Evolutionary conservation across 208 protist species (phyloP).

Genomic region (Trypanosoma rangeli): DNA sequence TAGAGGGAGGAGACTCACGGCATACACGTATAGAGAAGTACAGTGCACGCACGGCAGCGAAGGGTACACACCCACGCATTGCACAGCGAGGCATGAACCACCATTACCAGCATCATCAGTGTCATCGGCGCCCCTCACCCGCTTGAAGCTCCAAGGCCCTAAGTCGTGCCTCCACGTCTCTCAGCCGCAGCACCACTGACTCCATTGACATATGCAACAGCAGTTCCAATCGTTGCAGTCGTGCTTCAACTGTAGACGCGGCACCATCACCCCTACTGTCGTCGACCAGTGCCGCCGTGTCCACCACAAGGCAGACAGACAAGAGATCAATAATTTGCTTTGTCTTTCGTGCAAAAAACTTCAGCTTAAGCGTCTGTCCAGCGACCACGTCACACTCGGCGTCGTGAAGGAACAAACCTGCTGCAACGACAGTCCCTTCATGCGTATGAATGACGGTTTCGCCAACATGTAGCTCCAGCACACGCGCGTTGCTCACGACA

Average conservation of each 20-base stretch:
- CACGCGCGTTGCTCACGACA: slow-evolving; percentile 27
- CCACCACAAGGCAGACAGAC: slow-evolving; percentile 21
- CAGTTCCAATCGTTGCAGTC: slow-evolving; percentile 21
- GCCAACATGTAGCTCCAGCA: slow-evolving; percentile 16
- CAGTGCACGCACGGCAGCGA: background rate
- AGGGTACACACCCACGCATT: background rate
- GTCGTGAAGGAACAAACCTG: slow-evolving; percentile 15
- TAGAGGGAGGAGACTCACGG: background rate
- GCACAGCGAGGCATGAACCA: background rate
- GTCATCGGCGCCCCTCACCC: background rate
- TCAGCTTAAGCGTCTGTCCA: slow-evolving; percentile 34
- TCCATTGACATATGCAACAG: slow-evolving; percentile 21
- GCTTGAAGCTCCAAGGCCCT: slow-evolving; percentile 19
- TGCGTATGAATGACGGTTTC: slow-evolving; percentile 22
- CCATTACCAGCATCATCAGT: background rate
- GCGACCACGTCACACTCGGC: slow-evolving; percentile 5
- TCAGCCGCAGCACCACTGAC: slow-evolving; percentile 25
- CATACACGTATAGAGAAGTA: background rate
- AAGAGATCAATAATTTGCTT: slow-evolving; percentile 19
- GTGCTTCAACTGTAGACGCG: slow-evolving; percentile 7
- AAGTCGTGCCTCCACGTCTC: slow-evolving; percentile 24
- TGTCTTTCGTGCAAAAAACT: slow-evolving; percentile 36
- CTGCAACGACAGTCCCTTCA: slow-evolving; percentile 13
- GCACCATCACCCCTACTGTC: background rate
- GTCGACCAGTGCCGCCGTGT: background rate